phyloP scores from a whole-genome alignment of 2,329 filamentous ascomycete species.

The Phyllosticta ampelicida region DNA sequence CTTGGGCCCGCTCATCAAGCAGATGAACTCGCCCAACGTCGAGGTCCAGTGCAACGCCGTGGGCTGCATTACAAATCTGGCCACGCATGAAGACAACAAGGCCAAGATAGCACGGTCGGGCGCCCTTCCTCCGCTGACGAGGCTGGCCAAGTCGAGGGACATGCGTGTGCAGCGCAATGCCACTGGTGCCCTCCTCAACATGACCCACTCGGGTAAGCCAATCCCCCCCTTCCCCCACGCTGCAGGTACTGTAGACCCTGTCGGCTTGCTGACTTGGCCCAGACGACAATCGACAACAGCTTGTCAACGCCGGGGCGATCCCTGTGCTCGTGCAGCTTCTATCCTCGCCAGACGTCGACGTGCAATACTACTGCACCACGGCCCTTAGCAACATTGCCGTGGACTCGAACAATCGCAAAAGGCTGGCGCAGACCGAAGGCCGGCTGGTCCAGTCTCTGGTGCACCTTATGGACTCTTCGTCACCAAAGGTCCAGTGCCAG shows the following conservation, averaged over 20 bases:
- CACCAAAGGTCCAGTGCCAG: slow-evolving; percentile 96
- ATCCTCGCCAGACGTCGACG: slow-evolving; percentile 86
- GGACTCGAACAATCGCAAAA: slow-evolving; percentile 79
- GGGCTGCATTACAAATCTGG: slow-evolving; percentile 95
- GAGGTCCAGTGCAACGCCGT: slow-evolving; percentile 99
- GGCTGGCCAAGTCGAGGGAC: slow-evolving; percentile 90
- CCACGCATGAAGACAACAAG: slow-evolving; percentile 98
- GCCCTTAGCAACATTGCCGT: slow-evolving; percentile 98
- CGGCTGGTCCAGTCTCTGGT: slow-evolving; percentile 90
- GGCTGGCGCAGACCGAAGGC: slow-evolving; percentile 80
- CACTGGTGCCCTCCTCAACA: slow-evolving; percentile 90
- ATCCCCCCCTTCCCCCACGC: not conserved
- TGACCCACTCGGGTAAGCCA: slow-evolving; percentile 91
- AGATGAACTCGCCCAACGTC: slow-evolving; percentile 97
- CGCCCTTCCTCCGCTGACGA: slow-evolving; percentile 79
- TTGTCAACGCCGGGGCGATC: slow-evolving; percentile 95
- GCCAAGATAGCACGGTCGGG: slow-evolving; percentile 95
- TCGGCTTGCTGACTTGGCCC: slow-evolving; percentile 16
- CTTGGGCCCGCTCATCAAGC: slow-evolving; percentile 80
- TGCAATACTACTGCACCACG: slow-evolving; percentile 99
- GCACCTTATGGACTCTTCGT: slow-evolving; percentile 93
- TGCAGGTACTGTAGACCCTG: not conserved
- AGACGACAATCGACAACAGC: slow-evolving; percentile 97
- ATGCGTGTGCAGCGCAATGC: slow-evolving; percentile 98
- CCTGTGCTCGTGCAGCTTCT: slow-evolving; percentile 92